A percentile compares a stretch with the other conserved stretches of the same genome.
These are phyloP conservation scores for Sugiyamaella castrensis DNA, from an alignment of 1,139 yeast genomes.

Conservation along the genomic window DNA sequence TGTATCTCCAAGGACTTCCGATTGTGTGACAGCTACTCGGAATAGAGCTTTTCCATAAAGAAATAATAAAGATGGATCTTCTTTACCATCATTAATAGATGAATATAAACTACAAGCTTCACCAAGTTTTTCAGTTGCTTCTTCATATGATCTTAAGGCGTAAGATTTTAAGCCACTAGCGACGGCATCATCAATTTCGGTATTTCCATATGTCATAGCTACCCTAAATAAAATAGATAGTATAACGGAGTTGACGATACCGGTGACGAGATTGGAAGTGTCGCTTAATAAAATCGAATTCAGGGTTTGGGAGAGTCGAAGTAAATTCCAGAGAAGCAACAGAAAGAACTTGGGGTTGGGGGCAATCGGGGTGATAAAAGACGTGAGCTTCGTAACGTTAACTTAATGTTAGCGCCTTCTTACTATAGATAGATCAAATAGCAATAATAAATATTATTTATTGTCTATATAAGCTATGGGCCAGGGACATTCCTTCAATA, in stretches of 20 bases:
- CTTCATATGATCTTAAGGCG: constrained; percentile 62
- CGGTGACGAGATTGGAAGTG: neutral
- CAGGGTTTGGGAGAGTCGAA: neutral
- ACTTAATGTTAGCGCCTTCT: no score
- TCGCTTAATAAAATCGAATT: neutral
- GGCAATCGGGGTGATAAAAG: no score
- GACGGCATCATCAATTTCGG: constrained; percentile 45
- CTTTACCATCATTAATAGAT: constrained; percentile 51
- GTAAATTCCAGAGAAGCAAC: no score
- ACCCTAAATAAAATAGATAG: neutral
- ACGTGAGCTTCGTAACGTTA: no score
- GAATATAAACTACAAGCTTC: constrained; percentile 65
- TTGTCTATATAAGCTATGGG: no score
- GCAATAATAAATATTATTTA: no score
- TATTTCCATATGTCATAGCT: constrained; percentile 5
- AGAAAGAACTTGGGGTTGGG: no score
- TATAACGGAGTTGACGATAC: neutral
- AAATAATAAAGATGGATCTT: constrained; percentile 68
- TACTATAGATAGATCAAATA: no score
- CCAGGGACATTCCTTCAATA: no score
- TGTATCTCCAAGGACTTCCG: constrained; percentile 73
- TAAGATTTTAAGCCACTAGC: constrained; percentile 60
- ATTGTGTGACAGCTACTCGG: constrained; percentile 68
- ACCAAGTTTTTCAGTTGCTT: constrained; percentile 69
- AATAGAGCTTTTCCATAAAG: constrained; percentile 80